Evolutionary conservation across 257 asterid species (phyloP).

Genomic region (Parsonsia alboflavescens): DNA sequence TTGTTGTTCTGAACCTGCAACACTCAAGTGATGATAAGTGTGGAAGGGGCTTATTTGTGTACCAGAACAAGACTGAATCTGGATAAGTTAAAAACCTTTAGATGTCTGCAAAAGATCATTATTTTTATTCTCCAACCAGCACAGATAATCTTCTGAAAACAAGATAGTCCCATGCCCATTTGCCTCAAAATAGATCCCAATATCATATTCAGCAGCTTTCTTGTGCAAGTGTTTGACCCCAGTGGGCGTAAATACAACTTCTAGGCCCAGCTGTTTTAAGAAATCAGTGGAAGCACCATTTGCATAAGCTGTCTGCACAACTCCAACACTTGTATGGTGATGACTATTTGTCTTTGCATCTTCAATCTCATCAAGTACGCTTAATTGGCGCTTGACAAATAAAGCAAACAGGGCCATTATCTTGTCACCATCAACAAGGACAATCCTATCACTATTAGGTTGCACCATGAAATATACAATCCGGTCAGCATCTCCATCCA

Average conservation of each 20-base stretch:
- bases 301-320: constrained; percentile 96
- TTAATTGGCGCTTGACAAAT: constrained; percentile 69
- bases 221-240: constrained; percentile 92
- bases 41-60: neutral
- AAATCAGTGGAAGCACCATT: constrained; percentile 92
- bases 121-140: constrained; percentile 52
- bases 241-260: constrained; percentile 77
- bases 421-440: constrained; percentile 96
- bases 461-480: constrained; percentile 72
- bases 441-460: constrained; percentile 50
- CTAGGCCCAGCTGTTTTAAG: constrained; percentile 70
- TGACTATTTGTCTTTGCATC: constrained; percentile 33
- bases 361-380: constrained; percentile 43
- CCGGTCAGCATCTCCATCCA: constrained; percentile 98
- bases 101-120: constrained; percentile 47
- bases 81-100: constrained; percentile 41
- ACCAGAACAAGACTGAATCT: neutral
- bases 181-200: constrained; percentile 93
- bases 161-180: constrained; percentile 96
- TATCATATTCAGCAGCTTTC: constrained; percentile 83
- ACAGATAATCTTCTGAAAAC: constrained; percentile 61
- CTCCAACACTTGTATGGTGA: constrained; percentile 50
- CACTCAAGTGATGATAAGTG: constrained; percentile 13
- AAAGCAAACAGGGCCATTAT: constrained; percentile 84
- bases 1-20: constrained; percentile 65